Evolutionary conservation across 495 filamentous ascomycete species (phyloP), one percentile per base, ranked within the genome.

Genomic region (Annulohypoxylon moriforme): DNA sequence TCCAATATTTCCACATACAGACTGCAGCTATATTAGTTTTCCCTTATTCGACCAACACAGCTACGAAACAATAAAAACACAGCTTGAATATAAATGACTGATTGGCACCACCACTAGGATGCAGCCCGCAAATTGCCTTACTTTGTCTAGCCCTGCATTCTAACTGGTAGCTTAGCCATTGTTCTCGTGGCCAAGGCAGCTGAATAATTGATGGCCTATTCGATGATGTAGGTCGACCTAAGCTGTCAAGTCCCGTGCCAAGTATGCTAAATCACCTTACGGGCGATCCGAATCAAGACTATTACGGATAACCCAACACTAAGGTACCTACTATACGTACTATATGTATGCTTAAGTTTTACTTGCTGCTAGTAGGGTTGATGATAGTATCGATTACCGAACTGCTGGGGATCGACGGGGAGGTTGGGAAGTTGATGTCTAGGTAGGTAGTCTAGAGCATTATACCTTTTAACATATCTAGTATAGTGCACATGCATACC

Each of bases 191-290:
- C 14, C 6, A 58, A 44, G 38, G 47, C n/a, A 62, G 63, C 60
- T 62, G 36, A 29, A 20, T 24, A 46, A 59, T 64, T 67, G 47
- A 52, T 52, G 47, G 22, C 64, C 59, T 34, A 60, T 47, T 36
- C n/a, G n/a, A 72, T 72, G 69, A 72, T 72, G 69, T 60, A 72
- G 60, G 44, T 55, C 53, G 53, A 46, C 47, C 58, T 64, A 59
- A 50, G 59, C 64, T 38, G 59, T 64, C 52, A 34, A 60, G 57
- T 58, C 56, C 56, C 53, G 29, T 42, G 52, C 64, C 52, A 72
- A 64, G 40, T 50, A 64, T 72, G 27, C 34, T 42, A 49, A 55
- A 14, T 27, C 33, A 52, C 29, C 24, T 52, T 33, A 38, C 34
- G 24, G 58, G 24, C 22, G 42, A 66, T 52, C 53, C 27, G 53